Base-by-base conservation (phyloP, 257 asterid species). In the Fraxinus anomala region DNA sequence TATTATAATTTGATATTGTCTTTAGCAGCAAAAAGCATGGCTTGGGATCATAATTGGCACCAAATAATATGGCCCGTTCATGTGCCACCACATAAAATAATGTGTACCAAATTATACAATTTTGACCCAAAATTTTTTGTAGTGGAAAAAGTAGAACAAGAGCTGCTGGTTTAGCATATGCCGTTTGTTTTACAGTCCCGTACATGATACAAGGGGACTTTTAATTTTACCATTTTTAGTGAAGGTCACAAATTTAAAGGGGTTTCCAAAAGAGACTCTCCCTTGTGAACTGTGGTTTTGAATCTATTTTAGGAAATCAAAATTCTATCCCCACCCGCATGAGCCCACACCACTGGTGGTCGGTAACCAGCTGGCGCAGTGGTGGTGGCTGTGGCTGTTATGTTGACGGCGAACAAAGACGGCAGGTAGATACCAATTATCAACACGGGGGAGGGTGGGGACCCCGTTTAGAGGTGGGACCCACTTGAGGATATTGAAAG, bases 91-190 rank as follows among this genome's bases (percentile, higher is more conserved):
- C 37, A n/a, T 39, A 74, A 61, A 68, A 12, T 54, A 81, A 73
- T 70, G 68, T 37, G 6, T 36, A 24, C 68, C 28, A 61, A 59
- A n/a, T 6, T 3, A 61, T 6, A 10, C 31, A 0, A 9, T 19
- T 61, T 61, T 26, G n/a, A 59, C 67, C 28, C 13, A 63, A 63
- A 9, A 26, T 63, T 26, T 6, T 63, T n/a, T 63, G 36, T 12
- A 63, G n/a, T 63, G 36, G 69, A 17, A 39, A 5, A 72, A 76
- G 67, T 59, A n/a, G 28, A 59, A 21, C 67, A 59, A 21, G 12
- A n/a, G 85, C 81, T 66, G 72, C 76, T 83, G 81, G 90, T 85
- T 86, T 83, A 75, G 73, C 63, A 59, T 14, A 78, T 26, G 89
- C 85, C 77, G 80, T 78, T 83, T 76, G 90, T 86, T 85, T 88